phyloP scores from a whole-genome alignment of 2,329 filamentous ascomycete species.

The Drechslerella coelobrocha region DNA sequence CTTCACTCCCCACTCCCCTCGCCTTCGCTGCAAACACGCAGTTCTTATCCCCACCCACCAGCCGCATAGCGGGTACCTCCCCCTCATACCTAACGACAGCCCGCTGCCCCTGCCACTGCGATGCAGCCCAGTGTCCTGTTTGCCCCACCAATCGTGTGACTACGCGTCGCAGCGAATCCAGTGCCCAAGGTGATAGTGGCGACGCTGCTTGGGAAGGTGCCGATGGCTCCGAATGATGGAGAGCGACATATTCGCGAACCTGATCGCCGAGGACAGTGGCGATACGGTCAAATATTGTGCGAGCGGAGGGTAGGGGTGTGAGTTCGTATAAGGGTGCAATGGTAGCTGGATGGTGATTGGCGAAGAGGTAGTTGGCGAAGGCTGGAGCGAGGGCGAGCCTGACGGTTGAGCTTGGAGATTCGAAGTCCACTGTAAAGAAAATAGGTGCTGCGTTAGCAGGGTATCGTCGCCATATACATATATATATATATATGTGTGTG shows the following conservation, averaged over 20 bases:
- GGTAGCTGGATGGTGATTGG: constrained; percentile 11
- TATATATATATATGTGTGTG: too few species aligned
- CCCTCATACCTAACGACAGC: constrained; percentile 4
- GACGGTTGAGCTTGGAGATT: neutral
- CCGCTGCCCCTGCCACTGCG: neutral
- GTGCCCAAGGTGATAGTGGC: too few species aligned
- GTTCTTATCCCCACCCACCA: constrained; percentile 12
- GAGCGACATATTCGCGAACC: constrained; percentile 12
- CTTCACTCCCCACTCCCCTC: neutral
- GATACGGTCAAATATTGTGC: constrained; percentile 21
- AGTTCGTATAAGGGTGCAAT: constrained; percentile 26
- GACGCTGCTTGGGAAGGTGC: too few species aligned
- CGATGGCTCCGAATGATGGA: too few species aligned
- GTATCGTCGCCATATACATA: too few species aligned
- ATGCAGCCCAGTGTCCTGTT: too few species aligned
- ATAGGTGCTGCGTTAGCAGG: too few species aligned
- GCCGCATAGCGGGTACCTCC: constrained; percentile 18
- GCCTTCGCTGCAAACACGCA: constrained; percentile 10
- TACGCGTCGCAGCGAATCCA: constrained; percentile 8
- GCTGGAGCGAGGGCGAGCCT: constrained; percentile 19
- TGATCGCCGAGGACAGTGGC: constrained; percentile 7
- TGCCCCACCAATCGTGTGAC: constrained; percentile 7
- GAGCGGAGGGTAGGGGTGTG: constrained; percentile 5
- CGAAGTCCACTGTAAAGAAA: constrained; percentile 10
- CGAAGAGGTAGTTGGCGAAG: constrained; percentile 39